A percentile compares a stretch with the other conserved stretches of the same genome.
Conservation (phyloP, 257 asterid genomes). For the Capsicum baccatum region DNA sequence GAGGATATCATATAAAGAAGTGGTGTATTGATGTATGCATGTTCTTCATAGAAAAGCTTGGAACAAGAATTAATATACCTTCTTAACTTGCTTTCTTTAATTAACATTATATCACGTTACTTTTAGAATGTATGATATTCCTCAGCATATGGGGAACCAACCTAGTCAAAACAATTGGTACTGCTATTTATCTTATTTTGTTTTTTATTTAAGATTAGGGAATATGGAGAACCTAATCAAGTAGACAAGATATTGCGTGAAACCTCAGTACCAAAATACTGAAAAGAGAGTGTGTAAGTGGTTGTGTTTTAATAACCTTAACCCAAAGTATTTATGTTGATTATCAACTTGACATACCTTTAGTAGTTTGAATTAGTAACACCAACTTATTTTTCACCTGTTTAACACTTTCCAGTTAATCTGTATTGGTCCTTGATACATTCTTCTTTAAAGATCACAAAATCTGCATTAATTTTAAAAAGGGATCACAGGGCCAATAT, state of each 20-base stretch:
- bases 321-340: neutral
- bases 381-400: neutral
- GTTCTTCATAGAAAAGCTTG: neutral
- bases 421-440: neutral
- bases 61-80: neutral
- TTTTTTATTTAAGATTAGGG: neutral
- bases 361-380: neutral
- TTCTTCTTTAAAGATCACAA: neutral
- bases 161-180: neutral
- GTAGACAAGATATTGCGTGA: neutral
- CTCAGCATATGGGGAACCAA: slow-evolving; percentile 28
- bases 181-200: neutral
- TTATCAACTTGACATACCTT: neutral
- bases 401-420: neutral
- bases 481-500: neutral
- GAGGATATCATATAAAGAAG: neutral
- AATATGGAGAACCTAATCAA: slow-evolving; percentile 11
- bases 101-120: neutral
- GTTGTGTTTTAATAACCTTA: neutral
- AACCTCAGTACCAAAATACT: neutral
- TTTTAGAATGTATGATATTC: neutral
- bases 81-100: slow-evolving; percentile 11
- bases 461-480: too few relatives aligned
- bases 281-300: neutral
- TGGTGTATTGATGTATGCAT: neutral